Percentiles rank a stretch among this genome's conserved stretches.
These are phyloP conservation scores for Ballota nigra DNA, from an alignment of 257 asterid species.

Conservation along the genomic window DNA sequence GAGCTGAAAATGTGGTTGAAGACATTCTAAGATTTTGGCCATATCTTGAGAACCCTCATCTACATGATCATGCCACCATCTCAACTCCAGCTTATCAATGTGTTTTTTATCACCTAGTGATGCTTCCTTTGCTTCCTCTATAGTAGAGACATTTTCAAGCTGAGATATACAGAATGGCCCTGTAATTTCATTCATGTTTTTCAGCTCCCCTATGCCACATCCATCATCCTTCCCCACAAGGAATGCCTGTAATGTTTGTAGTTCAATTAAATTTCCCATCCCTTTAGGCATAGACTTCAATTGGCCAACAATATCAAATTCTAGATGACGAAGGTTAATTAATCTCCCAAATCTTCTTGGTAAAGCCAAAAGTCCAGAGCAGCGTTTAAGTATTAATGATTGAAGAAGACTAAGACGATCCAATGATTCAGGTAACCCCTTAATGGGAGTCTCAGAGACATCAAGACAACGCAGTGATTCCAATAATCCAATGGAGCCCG, in stretches of 20 bases:
- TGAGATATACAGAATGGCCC: conserved; percentile 41
- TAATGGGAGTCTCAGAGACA: conserved; percentile 39
- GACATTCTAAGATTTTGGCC: conserved; percentile 34
- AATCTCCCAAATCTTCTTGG: conserved; percentile 35
- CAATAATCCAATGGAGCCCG: conserved; percentile 34
- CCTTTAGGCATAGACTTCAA: conserved; percentile 39
- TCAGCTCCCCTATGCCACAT: conserved; percentile 35
- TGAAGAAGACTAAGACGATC: conserved; percentile 29
- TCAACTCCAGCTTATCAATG: conserved; percentile 32
- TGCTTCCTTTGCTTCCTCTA: conserved; percentile 42
- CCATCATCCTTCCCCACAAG: conserved; percentile 43
- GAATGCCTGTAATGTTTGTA: conserved; percentile 44
- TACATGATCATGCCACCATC: conserved; percentile 28
- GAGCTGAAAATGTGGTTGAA: conserved; percentile 43
- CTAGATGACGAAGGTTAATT: conserved; percentile 40
- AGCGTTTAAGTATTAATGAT: conserved; percentile 40
- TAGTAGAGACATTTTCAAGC: conserved; percentile 41
- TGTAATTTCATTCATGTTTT: conserved; percentile 37
- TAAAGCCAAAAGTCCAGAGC: conserved; percentile 24
- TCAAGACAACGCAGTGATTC: conserved; percentile 39
- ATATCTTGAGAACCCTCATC: conserved; percentile 3
- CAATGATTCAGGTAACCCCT: conserved; percentile 29
- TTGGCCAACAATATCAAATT: conserved; percentile 35
- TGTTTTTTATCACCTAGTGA: conserved; percentile 28
- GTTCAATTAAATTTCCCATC: conserved; percentile 37